phyloP scores from a whole-genome alignment of 345 rosid genomes.

The Combretum micranthum region DNA sequence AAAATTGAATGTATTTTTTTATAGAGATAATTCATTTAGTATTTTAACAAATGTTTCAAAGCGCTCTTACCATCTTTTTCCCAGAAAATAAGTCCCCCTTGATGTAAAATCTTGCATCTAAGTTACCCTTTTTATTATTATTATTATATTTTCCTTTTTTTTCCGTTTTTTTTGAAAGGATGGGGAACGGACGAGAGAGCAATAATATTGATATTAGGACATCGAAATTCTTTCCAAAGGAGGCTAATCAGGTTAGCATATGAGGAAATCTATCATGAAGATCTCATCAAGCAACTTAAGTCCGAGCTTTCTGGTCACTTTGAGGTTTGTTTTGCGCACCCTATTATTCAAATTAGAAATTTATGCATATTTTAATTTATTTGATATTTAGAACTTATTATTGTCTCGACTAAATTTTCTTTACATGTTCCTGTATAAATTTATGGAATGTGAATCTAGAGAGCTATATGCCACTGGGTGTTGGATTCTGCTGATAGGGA shows the following conservation, averaged over 20 bases:
- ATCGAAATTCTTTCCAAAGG: slow-evolving; percentile 60
- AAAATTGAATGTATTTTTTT: no score
- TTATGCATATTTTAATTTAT: no score
- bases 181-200: slow-evolving; percentile 73
- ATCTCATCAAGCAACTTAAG: slow-evolving; percentile 54
- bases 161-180: slow-evolving; percentile 26
- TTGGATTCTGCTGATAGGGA: slow-evolving; percentile 63
- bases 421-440: background rate
- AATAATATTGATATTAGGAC: slow-evolving; percentile 53
- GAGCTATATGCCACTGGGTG: slow-evolving; percentile 48
- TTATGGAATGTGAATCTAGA: slow-evolving; percentile 15
- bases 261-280: slow-evolving; percentile 58
- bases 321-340: slow-evolving; percentile 27
- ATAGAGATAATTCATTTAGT: no score
- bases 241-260: slow-evolving; percentile 58
- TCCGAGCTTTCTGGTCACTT: slow-evolving; percentile 63
- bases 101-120: no score
- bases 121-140: no score
- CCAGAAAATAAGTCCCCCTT: no score
- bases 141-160: background rate
- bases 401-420: background rate
- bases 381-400: no score
- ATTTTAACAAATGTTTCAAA: no score
- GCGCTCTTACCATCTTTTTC: no score
- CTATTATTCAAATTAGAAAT: background rate